Conservation (phyloP, 805 yeast genomes). For the Wickerhamiella vanderwaltii region DNA sequence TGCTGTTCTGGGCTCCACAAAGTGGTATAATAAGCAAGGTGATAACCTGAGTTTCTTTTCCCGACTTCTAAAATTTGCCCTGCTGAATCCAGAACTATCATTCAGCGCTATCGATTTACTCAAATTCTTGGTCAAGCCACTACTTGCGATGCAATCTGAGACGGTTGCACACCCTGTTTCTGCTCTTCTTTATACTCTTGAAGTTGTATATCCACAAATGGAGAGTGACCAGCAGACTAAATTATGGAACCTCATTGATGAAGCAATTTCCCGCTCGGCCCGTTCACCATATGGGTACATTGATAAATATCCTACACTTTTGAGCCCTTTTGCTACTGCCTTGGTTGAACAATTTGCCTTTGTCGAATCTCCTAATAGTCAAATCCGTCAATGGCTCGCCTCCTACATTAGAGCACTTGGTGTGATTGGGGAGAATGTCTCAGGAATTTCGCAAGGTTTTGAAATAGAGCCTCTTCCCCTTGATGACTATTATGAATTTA, state of each 20-base stretch:
- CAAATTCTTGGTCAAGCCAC: constrained; percentile 37
- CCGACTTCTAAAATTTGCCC: constrained; percentile 44
- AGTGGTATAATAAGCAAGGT: constrained; percentile 63
- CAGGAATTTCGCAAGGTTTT: background rate
- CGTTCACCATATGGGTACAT: constrained; percentile 75
- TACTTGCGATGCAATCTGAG: constrained; percentile 42
- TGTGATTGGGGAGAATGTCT: constrained; percentile 19
- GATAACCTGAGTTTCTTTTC: constrained; percentile 52
- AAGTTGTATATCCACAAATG: constrained; percentile 16
- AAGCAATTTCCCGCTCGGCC: constrained; percentile 56
- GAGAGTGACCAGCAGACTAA: constrained; percentile 21
- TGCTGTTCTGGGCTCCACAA: constrained; percentile 39
- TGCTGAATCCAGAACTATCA: constrained; percentile 25
- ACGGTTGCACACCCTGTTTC: constrained; percentile 42
- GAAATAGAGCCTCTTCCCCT: constrained; percentile 6
- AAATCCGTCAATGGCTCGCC: constrained; percentile 13
- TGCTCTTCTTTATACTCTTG: constrained; percentile 43
- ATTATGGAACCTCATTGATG: constrained; percentile 61
- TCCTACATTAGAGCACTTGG: constrained; percentile 16
- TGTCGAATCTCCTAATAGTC: constrained; percentile 1
- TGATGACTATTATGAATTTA: constrained; percentile 21
- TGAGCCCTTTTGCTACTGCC: constrained; percentile 48
- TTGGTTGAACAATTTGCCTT: constrained; percentile 43
- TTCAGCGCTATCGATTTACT: constrained; percentile 41
- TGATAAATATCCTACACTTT: constrained; percentile 37